Base-by-base conservation (phyloP, 805 yeast species). In the Ogataea ganodermae region DNA sequence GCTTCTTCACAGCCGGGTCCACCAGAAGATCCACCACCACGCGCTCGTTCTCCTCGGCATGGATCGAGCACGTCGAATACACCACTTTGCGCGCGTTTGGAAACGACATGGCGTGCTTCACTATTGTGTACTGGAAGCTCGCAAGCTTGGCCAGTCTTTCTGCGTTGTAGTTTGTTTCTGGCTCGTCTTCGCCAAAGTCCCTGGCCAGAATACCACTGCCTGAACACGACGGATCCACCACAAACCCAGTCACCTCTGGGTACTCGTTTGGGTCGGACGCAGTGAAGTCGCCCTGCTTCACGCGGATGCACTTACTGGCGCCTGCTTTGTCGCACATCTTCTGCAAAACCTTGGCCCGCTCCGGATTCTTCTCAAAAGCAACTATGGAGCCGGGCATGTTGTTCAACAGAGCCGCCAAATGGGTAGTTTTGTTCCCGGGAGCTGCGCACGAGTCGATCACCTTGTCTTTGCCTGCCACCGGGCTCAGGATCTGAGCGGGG, bases 151-250 rank as follows among this genome's bases (percentile, higher is more conserved):
- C 74, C 40, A 95, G 72, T 61, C 97, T 71, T 51, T 78, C 79
- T n/a, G 67, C 70, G 43, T 70, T 69, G 40, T 48, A 49, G 7
- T 66, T 56, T 20, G 63, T 70, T 31, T 76, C 79, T 32, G 71
- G 70, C 49, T 80, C 82, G 44, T 79, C 78, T 50, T 74, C 88
- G 40, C 83, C 84, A 48, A 77, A 69, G 2, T 84, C 87, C 30
- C 96, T 72, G n/a, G 97, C 97, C 70, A 92, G 92, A 35, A 94
- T 94, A 3, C 99, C 99, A 39, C 96, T 86, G 0, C 99, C 99
- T 20, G 97, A 89, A 66, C 99, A 94, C 3, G 97, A 89, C 0
- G 99, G 99, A 66, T 94, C 99, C 2, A 94, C 95, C 2, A 94
- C 74, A 35, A 94, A 69, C 0, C 96, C 96, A 0, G 89, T 83